Evolutionary conservation across 73 alveolate genomes (phyloP), one percentile per base, ranked within the genome.

Genomic region (Symbiodinium natans): DNA sequence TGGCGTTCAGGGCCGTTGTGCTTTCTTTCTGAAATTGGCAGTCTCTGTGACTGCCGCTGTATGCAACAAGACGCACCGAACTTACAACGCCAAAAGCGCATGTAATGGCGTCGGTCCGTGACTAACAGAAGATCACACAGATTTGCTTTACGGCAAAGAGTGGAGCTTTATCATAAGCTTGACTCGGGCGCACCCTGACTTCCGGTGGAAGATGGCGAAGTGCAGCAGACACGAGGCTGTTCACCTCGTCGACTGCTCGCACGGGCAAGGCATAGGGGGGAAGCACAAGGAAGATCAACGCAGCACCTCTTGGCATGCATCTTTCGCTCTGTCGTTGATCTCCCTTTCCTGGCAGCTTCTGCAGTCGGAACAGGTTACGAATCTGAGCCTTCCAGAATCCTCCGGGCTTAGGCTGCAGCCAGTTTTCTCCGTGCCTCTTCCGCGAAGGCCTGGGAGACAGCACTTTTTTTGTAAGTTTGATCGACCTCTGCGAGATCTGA

Each of bases 201-300:
- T 73, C 96, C 2, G 87, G 96, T 10, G 96, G 96, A 80, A 90
- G 77, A 39, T 90, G 96, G 38, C 96, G 96, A n/a, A 90, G 23
- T 33, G 96, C 96, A 4, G 96, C 75, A 3, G 96, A 36, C 41
- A 90, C 87, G 33, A 63, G 80, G 80, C 80, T 23, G 33, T 63
- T 63, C 1, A 63, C 80, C 80, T 63, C 38, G 31, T 21, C 23
- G 71, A 21, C 59, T 46, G 59, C 59, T 29, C 15, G 4, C 71
- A 52, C 71, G 27, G 71, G 31, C 71, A 52, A 52, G 2, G 71
- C 71, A 52, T 23, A 52, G 23, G 23, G 71, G 71, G 23, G 71
- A 52, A 29, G 6, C 59, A 13, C 59, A 46, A 46, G 59, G 59
- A 63, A n/a, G 80, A 29, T 13, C 29, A 63, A 63, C 13, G 13